These are phyloP conservation scores for Picea engelmannii DNA, from an alignment of 83 land plant genomes.

Conservation along the genomic window DNA sequence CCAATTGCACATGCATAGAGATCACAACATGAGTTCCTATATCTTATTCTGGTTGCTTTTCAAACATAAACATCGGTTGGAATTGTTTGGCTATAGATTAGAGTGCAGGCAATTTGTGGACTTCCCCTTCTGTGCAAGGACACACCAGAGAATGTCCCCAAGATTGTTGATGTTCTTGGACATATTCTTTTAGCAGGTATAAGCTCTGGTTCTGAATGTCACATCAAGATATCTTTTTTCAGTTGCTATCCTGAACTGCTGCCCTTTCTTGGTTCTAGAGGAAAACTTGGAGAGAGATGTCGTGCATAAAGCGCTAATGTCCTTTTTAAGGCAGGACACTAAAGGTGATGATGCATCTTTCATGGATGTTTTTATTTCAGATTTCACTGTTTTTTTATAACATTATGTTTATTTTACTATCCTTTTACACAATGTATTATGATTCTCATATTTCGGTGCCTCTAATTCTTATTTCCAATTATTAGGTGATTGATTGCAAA, in stretches of 20 bases:
- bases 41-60: too few relatives aligned
- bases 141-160: slow-evolving; percentile 70
- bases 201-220: not conserved
- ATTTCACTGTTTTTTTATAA: not conserved
- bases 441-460: too few relatives aligned
- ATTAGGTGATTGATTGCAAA: too few relatives aligned
- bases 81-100: slow-evolving; percentile 13
- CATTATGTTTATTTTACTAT: too few relatives aligned
- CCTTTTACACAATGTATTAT: too few relatives aligned
- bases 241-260: not conserved
- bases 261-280: slow-evolving; percentile 35
- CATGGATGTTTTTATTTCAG: not conserved
- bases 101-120: slow-evolving; percentile 95
- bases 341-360: slow-evolving; percentile 49
- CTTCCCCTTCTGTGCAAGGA: slow-evolving; percentile 95
- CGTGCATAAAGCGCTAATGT: slow-evolving; percentile 85
- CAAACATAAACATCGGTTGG: slow-evolving; percentile 6
- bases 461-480: too few relatives aligned
- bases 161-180: slow-evolving; percentile 83
- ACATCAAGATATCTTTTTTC: not conserved
- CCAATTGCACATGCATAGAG: not conserved
- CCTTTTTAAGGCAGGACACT: slow-evolving; percentile 81
- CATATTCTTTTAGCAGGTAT: slow-evolving; percentile 87
- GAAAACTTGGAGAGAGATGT: slow-evolving; percentile 96
- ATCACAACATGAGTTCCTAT: not conserved